Evolutionary conservation across 345 rosid species (phyloP).

Genomic region (Gossypium thurberi): DNA sequence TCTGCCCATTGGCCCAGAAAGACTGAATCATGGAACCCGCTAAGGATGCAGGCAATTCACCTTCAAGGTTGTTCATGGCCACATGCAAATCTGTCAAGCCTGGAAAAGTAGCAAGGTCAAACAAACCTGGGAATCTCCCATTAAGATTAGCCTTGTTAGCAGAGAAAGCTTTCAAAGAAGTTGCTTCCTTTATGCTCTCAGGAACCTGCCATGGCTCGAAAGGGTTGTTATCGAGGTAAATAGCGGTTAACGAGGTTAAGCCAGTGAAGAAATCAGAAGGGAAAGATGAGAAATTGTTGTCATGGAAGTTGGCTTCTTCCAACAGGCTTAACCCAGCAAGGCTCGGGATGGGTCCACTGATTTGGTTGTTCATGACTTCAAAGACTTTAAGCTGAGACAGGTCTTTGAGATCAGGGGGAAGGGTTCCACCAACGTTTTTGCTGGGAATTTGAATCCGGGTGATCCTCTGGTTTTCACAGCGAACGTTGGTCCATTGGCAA

Average conservation of each 20-base stretch:
- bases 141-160: constrained; percentile 35
- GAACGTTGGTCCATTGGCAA: constrained; percentile 48
- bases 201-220: constrained; percentile 53
- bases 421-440: constrained; percentile 33
- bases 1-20: constrained; percentile 48
- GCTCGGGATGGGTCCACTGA: constrained; percentile 52
- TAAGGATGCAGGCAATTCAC: constrained; percentile 41
- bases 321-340: constrained; percentile 42
- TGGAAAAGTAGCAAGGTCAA: constrained; percentile 31
- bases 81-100: constrained; percentile 35
- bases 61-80: constrained; percentile 42
- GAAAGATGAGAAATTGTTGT: constrained; percentile 42
- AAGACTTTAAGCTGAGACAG: constrained; percentile 37
- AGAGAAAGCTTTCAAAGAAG: constrained; percentile 42
- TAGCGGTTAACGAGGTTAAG: constrained; percentile 31
- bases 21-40: constrained; percentile 27
- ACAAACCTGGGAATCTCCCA: constrained; percentile 50
- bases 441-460: constrained; percentile 49
- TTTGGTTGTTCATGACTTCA: constrained; percentile 43
- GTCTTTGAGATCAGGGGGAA: constrained; percentile 44
- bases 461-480: constrained; percentile 33
- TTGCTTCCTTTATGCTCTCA: constrained; percentile 31
- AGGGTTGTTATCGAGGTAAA: constrained; percentile 40
- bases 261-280: constrained; percentile 59
- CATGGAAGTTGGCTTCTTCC: constrained; percentile 25